Percentiles rank a stretch among this genome's conserved stretches.
phyloP scores from a whole-genome alignment of 2,329 filamentous ascomycete species.

The Sarocladium kiliense region DNA sequence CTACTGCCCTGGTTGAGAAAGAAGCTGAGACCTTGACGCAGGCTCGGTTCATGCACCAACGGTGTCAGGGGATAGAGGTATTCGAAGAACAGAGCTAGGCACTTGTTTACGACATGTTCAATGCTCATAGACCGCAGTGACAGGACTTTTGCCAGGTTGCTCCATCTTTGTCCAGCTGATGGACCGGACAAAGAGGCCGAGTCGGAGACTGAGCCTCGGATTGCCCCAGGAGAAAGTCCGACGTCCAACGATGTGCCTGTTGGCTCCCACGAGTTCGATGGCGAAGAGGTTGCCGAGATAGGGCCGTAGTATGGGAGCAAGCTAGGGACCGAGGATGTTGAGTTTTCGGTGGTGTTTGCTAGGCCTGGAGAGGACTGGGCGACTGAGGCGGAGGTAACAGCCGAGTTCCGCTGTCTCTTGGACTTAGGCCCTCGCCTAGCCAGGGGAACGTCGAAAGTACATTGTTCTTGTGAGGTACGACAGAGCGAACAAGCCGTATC shows the following conservation, averaged over 20 bases:
- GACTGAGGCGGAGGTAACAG: neutral
- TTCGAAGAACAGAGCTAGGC: conserved; percentile 35
- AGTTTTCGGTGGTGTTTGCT: neutral
- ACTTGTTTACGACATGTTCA: conserved; percentile 23
- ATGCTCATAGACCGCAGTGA: conserved; percentile 19
- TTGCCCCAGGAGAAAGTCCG: conserved; percentile 18
- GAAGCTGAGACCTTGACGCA: conserved; percentile 28
- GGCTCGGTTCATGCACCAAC: conserved; percentile 34
- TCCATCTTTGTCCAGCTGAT: conserved; percentile 25
- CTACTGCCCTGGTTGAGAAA: conserved; percentile 19
- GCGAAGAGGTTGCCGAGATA: neutral
- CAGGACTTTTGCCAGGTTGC: conserved; percentile 18
- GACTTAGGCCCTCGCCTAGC: conserved; percentile 32
- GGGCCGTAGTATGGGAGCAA: neutral
- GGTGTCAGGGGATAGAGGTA: conserved; percentile 38
- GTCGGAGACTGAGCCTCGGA: conserved; percentile 15
- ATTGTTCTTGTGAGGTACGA: conserved; percentile 24
- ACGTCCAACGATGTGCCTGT: conserved; percentile 10
- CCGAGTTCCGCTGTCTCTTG: conserved; percentile 11
- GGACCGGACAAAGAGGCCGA: conserved; percentile 7
- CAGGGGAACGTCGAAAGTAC: conserved; percentile 32
- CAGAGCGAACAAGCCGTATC: conserved; percentile 24
- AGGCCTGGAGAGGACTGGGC: neutral
- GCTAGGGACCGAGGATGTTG: neutral
- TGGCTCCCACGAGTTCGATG: conserved; percentile 16